These are phyloP conservation scores for Penicillium maclennaniae DNA, from an alignment of 495 filamentous ascomycete species.

Conservation along the genomic window DNA sequence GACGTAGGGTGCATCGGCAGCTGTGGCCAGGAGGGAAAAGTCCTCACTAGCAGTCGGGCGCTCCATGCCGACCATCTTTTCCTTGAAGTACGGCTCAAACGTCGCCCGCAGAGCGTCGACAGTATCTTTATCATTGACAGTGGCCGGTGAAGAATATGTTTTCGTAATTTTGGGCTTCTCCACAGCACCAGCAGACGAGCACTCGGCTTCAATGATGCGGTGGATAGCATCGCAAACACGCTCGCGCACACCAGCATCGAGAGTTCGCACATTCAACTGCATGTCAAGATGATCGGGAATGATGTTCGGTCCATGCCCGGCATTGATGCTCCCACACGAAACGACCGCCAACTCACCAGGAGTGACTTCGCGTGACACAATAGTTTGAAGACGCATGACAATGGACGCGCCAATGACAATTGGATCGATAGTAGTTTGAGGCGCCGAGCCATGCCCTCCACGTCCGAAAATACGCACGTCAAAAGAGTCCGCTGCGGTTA, in stretches of 20 bases:
- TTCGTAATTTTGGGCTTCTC: slow-evolving; percentile 36
- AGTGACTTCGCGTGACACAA: slow-evolving; percentile 51
- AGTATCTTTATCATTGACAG: slow-evolving; percentile 47
- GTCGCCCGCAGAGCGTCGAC: slow-evolving; percentile 35
- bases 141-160: slow-evolving; percentile 43
- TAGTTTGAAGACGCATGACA: slow-evolving; percentile 52
- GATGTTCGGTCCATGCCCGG: slow-evolving; percentile 50
- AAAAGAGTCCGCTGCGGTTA: slow-evolving; percentile 42
- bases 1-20: slow-evolving; percentile 46
- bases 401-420: slow-evolving; percentile 50
- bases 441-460: slow-evolving; percentile 51
- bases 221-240: slow-evolving; percentile 43
- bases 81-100: slow-evolving; percentile 44
- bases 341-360: slow-evolving; percentile 52
- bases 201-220: slow-evolving; percentile 54
- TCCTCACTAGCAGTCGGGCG: slow-evolving; percentile 48
- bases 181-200: slow-evolving; percentile 38
- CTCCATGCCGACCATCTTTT: slow-evolving; percentile 23
- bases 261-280: slow-evolving; percentile 48
- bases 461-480: slow-evolving; percentile 46
- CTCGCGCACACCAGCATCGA: slow-evolving; percentile 34
- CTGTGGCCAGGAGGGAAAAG: slow-evolving; percentile 52
- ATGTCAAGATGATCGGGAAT: slow-evolving; percentile 48
- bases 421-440: slow-evolving; percentile 53
- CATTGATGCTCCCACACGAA: slow-evolving; percentile 50